A percentile compares a stretch with the other conserved stretches of the same genome.
These are phyloP conservation scores for Parascedosporium putredinis DNA, from an alignment of 2,329 filamentous ascomycete genomes.

Conservation along the genomic window DNA sequence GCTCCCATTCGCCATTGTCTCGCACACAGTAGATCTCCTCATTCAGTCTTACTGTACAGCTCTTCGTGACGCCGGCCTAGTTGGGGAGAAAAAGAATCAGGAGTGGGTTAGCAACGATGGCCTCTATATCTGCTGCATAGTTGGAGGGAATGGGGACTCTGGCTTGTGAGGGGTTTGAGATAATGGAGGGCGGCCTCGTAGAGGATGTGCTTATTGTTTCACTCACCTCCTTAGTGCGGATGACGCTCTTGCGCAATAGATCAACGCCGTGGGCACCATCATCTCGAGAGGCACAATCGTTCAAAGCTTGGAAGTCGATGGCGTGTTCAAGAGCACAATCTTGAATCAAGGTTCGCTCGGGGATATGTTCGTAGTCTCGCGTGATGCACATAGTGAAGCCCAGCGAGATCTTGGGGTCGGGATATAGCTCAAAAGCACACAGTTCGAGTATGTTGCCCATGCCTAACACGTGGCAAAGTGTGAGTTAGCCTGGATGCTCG, in stretches of 20 bases:
- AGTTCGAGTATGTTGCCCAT: constrained; percentile 92
- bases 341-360: constrained; percentile 65
- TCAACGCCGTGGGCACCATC: constrained; percentile 61
- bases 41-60: constrained; percentile 71
- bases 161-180: no score
- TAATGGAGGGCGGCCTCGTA: no score
- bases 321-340: constrained; percentile 87
- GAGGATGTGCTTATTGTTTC: constrained; percentile 2
- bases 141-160: no score
- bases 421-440: constrained; percentile 74
- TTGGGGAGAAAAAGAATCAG: constrained; percentile 2
- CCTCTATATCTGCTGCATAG: no score
- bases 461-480: constrained; percentile 25
- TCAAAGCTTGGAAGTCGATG: constrained; percentile 70
- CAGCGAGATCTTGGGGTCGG: constrained; percentile 75
- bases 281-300: constrained; percentile 70
- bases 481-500: no score
- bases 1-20: constrained; percentile 67
- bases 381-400: constrained; percentile 90
- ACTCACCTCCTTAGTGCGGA: constrained; percentile 47
- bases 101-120: constrained; percentile 5
- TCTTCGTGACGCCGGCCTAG: constrained; percentile 55
- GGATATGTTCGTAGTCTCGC: constrained; percentile 65
- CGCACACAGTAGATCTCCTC: constrained; percentile 74
- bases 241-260: constrained; percentile 57